Base-by-base conservation (phyloP, 1,139 yeast genomes). In the Arxiozyma bovina region DNA sequence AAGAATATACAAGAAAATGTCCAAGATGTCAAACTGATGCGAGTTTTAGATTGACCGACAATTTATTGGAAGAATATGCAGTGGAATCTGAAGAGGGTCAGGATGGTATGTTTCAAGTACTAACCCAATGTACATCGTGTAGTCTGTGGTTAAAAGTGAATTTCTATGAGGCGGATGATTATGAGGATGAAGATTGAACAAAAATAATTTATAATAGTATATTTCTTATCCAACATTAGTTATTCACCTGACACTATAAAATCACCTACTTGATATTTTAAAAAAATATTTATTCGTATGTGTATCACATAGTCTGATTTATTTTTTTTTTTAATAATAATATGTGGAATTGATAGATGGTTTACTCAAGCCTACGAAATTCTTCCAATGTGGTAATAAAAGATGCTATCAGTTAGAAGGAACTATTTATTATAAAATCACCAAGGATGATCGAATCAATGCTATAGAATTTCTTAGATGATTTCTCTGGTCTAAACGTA, bases 121-220 rank as follows among this genome's bases (percentile, higher is more conserved):
- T 86, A 9, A 81, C 87, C 0, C 96, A 90, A 63, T 90, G 97
- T 66, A 69, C 73, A 15, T 83, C 87, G 43, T 90, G 97, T 66
- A 86, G 95, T 67, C 69, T 89, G 30, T 90, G 96, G 96, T 71
- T 90, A 18, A 81, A 82, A 53, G 90, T 90, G 1, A 77, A 76
- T 58, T 80, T 77, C 57, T 85, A 78, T 56, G 67, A 67, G 18
- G 72, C 68, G 1, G 69, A 68, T 23, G 65, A 62, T 9, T 58
- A 58, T 45, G 58, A 55, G 30, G 57, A 51, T 50, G 50, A 53
- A n/a, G 17, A 47, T 38, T 22, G 38, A 38, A 7, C 15, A 11
- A 11, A 18, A 38, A 27, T 47, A 11, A 15, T 34, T n/a, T 34
- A 12, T 34, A 34, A 34, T 15, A 15, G 6, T 9, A 34, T 12